Percentiles rank a stretch among this genome's conserved stretches.
Evolutionary conservation across 805 yeast species (phyloP).

Genomic region (Pichia phayaonensis): DNA sequence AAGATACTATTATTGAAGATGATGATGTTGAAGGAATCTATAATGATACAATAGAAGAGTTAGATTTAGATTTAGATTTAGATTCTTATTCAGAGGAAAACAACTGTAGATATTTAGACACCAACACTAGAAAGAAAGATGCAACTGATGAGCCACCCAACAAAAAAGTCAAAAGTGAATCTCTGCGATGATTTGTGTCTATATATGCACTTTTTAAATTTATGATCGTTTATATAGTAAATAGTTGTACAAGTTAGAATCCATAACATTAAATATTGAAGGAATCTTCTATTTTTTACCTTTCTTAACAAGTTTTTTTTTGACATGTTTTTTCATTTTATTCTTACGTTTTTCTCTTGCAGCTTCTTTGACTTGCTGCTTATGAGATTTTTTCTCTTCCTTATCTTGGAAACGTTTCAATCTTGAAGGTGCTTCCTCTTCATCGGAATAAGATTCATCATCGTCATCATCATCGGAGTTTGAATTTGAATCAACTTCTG

Average conservation of each 20-base stretch:
- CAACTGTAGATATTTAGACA: neutral
- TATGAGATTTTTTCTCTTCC: conserved; percentile 67
- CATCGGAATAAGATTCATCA: conserved; percentile 11
- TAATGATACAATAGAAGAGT: neutral
- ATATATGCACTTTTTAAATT: too few species aligned
- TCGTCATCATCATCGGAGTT: conserved; percentile 22
- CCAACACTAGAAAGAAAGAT: neutral
- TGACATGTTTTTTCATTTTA: conserved; percentile 75
- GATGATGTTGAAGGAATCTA: neutral
- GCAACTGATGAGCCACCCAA: neutral
- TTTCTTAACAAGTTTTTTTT: conserved; percentile 66
- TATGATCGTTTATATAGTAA: neutral
- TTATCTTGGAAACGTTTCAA: conserved; percentile 80
- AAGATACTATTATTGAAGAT: neutral
- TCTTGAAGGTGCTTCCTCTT: conserved; percentile 31
- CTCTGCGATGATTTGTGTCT: neutral
- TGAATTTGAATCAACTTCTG: conserved; percentile 13
- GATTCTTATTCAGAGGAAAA: neutral
- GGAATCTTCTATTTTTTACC: conserved; percentile 14
- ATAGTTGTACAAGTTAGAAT: neutral
- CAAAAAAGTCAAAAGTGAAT: too few species aligned
- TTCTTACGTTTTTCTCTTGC: conserved; percentile 72
- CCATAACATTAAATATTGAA: neutral
- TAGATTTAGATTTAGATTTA: neutral
- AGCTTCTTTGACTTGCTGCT: conserved; percentile 67